Evolutionary conservation across 2,329 filamentous ascomycete species (phyloP).

Genomic region (Exophiala sideris): DNA sequence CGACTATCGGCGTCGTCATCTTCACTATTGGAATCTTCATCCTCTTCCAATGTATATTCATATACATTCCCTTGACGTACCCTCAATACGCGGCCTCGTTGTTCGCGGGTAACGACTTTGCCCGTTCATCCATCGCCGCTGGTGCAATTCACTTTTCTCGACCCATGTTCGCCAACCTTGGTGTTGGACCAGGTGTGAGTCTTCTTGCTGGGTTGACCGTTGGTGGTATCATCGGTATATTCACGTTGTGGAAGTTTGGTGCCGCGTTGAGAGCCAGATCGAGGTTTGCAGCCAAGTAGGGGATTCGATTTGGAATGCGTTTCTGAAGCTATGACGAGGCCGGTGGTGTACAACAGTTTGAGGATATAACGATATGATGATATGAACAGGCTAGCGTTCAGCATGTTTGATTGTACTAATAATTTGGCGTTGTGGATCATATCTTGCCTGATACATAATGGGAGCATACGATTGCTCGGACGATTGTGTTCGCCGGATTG

Average conservation of each 20-base stretch:
- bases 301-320: too few species aligned
- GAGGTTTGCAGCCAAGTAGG: constrained; percentile 32
- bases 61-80: constrained; percentile 41
- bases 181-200: constrained; percentile 34
- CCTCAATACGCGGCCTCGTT: constrained; percentile 35
- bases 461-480: too few species aligned
- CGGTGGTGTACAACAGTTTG: background rate
- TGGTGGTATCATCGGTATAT: constrained; percentile 36
- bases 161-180: constrained; percentile 35
- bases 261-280: constrained; percentile 32
- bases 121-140: constrained; percentile 32
- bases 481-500: too few species aligned
- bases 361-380: too few species aligned
- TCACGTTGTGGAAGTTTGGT: constrained; percentile 34
- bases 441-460: too few species aligned
- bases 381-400: too few species aligned
- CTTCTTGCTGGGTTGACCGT: constrained; percentile 38
- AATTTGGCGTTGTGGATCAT: too few species aligned
- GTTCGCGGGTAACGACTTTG: constrained; percentile 39
- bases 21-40: constrained; percentile 38
- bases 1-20: constrained; percentile 40
- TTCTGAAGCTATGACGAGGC: too few species aligned
- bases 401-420: too few species aligned
- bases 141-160: constrained; percentile 37
- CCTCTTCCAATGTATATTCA: constrained; percentile 43